These are phyloP conservation scores for Paracorniculantispora psalliotae DNA, from an alignment of 2,329 filamentous ascomycete species.

Conservation along the genomic window DNA sequence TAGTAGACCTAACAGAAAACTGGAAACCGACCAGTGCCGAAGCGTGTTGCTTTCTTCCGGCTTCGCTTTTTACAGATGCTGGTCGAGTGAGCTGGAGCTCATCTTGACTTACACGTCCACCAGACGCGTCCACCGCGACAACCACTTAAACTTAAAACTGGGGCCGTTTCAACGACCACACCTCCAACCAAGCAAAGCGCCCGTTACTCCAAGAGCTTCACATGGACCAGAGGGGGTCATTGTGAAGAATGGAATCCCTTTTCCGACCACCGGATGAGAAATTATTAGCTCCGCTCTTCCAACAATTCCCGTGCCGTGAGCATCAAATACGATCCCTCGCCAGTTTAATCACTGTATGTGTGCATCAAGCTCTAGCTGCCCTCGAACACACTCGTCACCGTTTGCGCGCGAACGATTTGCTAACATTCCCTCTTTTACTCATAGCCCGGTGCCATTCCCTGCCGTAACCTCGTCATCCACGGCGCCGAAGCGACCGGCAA, in stretches of 20 bases:
- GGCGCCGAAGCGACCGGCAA: slow-evolving; percentile 87
- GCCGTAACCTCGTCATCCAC: slow-evolving; percentile 71
- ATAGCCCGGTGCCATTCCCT: slow-evolving; percentile 62
- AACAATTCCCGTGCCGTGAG: slow-evolving; percentile 53
- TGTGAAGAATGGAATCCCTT: slow-evolving; percentile 30
- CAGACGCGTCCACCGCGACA: slow-evolving; percentile 3
- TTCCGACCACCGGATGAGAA: slow-evolving; percentile 51
- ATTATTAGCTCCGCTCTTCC: slow-evolving; percentile 39
- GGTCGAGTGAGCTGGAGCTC: too few species aligned
- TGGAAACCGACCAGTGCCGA: too few species aligned
- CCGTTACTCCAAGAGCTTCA: neutral
- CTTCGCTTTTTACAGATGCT: neutral
- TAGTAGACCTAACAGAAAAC: too few species aligned
- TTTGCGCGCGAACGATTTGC: neutral
- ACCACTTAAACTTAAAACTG: slow-evolving; percentile 3
- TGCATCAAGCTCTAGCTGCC: neutral
- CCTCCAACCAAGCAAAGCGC: neutral
- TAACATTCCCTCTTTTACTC: neutral
- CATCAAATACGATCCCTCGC: slow-evolving; percentile 54
- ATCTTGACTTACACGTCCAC: neutral
- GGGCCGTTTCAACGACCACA: neutral
- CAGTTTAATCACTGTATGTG: slow-evolving; percentile 47
- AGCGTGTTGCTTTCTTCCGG: neutral
- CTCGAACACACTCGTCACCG: neutral
- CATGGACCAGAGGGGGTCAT: neutral